Conservation (phyloP, 805 yeast genomes). For the Kuraishia molischiana region DNA sequence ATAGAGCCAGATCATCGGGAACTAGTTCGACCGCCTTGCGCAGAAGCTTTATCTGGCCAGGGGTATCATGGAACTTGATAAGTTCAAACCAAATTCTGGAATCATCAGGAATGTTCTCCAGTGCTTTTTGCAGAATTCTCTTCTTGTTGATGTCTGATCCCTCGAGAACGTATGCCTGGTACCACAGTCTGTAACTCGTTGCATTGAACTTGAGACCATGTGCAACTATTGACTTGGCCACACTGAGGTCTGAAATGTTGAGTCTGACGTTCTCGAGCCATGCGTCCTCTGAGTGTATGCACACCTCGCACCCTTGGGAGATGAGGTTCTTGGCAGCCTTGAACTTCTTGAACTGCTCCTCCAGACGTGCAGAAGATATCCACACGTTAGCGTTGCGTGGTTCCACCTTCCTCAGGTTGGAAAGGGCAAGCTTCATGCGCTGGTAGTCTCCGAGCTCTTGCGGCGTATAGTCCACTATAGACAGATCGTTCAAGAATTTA, state of each 20-base stretch:
- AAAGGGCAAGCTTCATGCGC: constrained; percentile 48
- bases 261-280: constrained; percentile 79
- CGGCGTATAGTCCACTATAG: constrained; percentile 7
- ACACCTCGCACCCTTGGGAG: constrained; percentile 61
- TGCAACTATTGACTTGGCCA: constrained; percentile 49
- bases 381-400: constrained; percentile 72
- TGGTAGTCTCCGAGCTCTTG: constrained; percentile 43
- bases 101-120: constrained; percentile 52
- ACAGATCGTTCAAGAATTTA: constrained; percentile 31
- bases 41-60: constrained; percentile 36
- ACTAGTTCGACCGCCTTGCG: constrained; percentile 59
- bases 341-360: constrained; percentile 50
- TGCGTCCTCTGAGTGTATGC: constrained; percentile 58
- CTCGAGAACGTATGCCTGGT: constrained; percentile 60
- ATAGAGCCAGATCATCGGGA: constrained; percentile 54
- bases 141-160: constrained; percentile 40
- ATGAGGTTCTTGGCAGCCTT: constrained; percentile 51
- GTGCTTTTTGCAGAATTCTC: constrained; percentile 57
- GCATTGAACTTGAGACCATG: constrained; percentile 55
- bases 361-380: constrained; percentile 80
- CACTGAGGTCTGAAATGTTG: constrained; percentile 31
- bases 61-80: constrained; percentile 47
- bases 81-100: constrained; percentile 61
- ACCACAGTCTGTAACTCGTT: constrained; percentile 59
- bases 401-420: constrained; percentile 61